A percentile compares a stretch with the other conserved stretches of the same genome.
Conservation (phyloP, 441 rosid genomes). For the Bruguiera hainesii region DNA sequence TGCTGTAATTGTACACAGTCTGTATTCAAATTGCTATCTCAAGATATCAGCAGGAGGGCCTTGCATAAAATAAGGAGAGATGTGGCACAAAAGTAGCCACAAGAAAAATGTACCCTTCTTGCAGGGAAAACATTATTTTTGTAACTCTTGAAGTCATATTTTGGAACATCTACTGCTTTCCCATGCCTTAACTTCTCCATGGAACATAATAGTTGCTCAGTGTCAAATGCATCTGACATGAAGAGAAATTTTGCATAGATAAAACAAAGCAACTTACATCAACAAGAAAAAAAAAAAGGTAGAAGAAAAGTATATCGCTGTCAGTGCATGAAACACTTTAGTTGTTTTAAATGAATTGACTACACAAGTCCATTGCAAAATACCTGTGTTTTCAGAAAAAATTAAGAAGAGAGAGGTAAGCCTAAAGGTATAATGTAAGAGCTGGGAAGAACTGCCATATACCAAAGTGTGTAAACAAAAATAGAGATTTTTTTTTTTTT, state of each 20-base stretch:
- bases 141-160: conserved; percentile 93
- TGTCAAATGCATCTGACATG: conserved; percentile 89
- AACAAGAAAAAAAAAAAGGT: not conserved
- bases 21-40: not conserved
- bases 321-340: conserved; percentile 1
- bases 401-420: not conserved
- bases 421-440: conserved; percentile 8
- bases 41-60: no score
- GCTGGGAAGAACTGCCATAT: not conserved
- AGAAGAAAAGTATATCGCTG: not conserved
- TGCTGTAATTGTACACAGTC: not conserved
- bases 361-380: conserved; percentile 1
- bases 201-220: conserved; percentile 60
- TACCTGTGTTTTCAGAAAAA: conserved; percentile 6
- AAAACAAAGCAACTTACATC: conserved; percentile 13
- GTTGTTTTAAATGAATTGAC: not conserved
- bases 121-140: conserved; percentile 43
- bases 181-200: conserved; percentile 92
- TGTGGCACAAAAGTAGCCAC: not conserved
- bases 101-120: conserved; percentile 34
- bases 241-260: conserved; percentile 20
- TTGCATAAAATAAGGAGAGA: not conserved
- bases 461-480: not conserved
- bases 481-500: no score
- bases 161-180: conserved; percentile 88